These are phyloP conservation scores for Pythium guiyangense DNA, from an alignment of 352 stramenopile genomes.

Conservation along the genomic window DNA sequence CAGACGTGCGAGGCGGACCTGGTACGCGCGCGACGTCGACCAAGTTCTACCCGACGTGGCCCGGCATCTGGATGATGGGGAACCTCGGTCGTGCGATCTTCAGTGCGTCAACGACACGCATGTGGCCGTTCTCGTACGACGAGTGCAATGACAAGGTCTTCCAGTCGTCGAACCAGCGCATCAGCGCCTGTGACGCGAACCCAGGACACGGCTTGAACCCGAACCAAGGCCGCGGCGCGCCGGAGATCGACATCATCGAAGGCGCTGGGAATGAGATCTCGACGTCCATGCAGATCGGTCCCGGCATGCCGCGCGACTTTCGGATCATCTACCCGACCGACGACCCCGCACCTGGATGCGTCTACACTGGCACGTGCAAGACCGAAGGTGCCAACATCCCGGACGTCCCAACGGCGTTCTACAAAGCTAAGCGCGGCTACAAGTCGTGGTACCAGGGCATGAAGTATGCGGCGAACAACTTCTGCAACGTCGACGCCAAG, in stretches of 20 bases:
- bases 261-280: no score
- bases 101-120: conserved; percentile 80
- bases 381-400: conserved; percentile 37
- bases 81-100: no score
- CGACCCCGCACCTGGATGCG: no score
- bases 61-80: no score
- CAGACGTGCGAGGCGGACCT: conserved; percentile 34
- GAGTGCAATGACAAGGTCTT: conserved; percentile 79
- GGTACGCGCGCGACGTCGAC: conserved; percentile 45
- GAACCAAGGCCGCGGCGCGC: no score
- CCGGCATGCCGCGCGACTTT: no score
- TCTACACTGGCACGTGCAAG: conserved; percentile 38
- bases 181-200: no score
- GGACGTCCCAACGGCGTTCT: conserved; percentile 34
- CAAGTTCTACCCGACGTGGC: conserved; percentile 58
- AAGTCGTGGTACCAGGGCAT: conserved; percentile 72
- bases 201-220: no score
- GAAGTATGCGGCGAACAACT: conserved; percentile 54
- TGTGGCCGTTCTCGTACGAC: conserved; percentile 97
- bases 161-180: conserved; percentile 62
- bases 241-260: no score
- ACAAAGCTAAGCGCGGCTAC: conserved; percentile 39
- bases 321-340: no score
- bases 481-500: conserved; percentile 21
- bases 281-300: no score